phyloP scores from a whole-genome alignment of 1,139 yeast genomes.

The Diutina scorzettiae region DNA sequence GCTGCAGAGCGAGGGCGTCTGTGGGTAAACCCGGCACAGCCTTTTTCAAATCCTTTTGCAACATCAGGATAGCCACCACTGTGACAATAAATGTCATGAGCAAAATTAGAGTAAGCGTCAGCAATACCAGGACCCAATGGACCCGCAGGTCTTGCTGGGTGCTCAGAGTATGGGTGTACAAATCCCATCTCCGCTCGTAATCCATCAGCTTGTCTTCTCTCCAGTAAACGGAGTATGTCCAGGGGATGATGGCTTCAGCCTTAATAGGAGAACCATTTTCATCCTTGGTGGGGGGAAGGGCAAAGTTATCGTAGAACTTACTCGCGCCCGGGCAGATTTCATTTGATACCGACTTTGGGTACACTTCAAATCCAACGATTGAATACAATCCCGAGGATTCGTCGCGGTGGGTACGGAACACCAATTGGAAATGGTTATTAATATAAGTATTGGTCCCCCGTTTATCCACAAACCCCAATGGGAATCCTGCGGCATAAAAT shows the following conservation, averaged over 20 bases:
- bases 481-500: conserved; percentile 81
- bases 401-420: conserved; percentile 61
- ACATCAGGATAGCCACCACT: conserved; percentile 44
- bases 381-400: conserved; percentile 27
- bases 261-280: conserved; percentile 9
- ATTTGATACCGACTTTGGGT: conserved; percentile 69
- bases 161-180: conserved; percentile 51
- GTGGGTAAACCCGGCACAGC: conserved; percentile 7
- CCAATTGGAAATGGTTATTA: conserved; percentile 74
- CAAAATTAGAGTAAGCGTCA: conserved; percentile 49
- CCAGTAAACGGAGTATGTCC: conserved; percentile 84
- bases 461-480: conserved; percentile 52
- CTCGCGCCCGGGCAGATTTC: conserved; percentile 61
- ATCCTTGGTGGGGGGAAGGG: conserved; percentile 20
- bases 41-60: conserved; percentile 25
- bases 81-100: conserved; percentile 52
- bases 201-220: conserved; percentile 62
- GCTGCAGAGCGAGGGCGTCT: conserved; percentile 7
- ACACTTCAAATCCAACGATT: conserved; percentile 85
- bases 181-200: conserved; percentile 66
- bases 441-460: conserved; percentile 42
- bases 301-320: conserved; percentile 42
- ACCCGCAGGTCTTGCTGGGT: conserved; percentile 30
- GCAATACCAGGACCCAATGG: conserved; percentile 63
- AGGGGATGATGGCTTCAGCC: conserved; percentile 37